Evolutionary conservation across 1,139 yeast species (phyloP), one percentile per base, ranked within the genome.

Genomic region (Geotrichum fermentans): DNA sequence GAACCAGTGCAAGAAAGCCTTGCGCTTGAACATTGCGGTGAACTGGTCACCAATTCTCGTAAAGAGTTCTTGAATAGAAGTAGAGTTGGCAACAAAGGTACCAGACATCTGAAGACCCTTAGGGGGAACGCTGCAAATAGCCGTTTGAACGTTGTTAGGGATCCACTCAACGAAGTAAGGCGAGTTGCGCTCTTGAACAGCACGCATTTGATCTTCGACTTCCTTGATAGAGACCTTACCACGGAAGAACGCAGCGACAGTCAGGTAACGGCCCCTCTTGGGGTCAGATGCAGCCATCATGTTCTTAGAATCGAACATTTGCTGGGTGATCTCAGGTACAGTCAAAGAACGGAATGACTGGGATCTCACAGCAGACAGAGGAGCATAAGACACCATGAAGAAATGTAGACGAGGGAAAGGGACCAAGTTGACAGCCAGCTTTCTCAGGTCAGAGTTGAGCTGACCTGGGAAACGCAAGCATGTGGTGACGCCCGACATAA

Each of bases 261-360:
- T 87, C 66, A 88, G 75, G 72, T 88, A 88, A 66, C 95, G 81
- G 61, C 96, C 96, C 64, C 82, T 82, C 72, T 83, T 77, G 62
- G 96, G 96, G 69, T 88, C 94, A 14, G 92, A 79, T 44, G 95
- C 96, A 33, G 96, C 96, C 96, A 88, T 88, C 94, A 87, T 85
- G 69, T 87, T 88, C 68, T 81, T 83, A 54, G 95, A 77, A 67
- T 88, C 95, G 63, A 88, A 88, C 82, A 88, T 80, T 72, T 88
- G 96, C 72, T 86, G 95, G 46, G 96, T 86, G 64, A 88, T 78
- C 69, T 88, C 96, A 39, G 95, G 94, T 45, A 88, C 96, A 47
- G 89, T 79, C 62, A 86, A 76, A 24, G 90, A 79, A 70, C 94
- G 80, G 73, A 88, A 88, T 22, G 88, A 81, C 66, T 83, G 81